phyloP scores from a whole-genome alignment of 306 rosid genomes.

The Trifolium subterraneum region DNA sequence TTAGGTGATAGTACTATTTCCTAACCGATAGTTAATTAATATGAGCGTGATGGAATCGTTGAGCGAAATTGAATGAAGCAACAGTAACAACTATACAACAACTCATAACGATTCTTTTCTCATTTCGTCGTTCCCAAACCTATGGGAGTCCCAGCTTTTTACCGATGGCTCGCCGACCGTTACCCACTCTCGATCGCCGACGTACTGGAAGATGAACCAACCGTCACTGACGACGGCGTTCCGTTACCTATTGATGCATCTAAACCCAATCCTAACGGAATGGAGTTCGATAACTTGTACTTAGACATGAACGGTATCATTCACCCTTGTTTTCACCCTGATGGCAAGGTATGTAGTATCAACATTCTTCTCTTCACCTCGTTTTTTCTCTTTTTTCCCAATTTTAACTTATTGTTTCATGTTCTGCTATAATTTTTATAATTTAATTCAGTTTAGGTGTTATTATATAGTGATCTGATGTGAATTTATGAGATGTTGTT shows the following conservation, averaged over 20 bases:
- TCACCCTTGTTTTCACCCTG: conserved; percentile 98
- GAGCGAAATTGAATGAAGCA: conserved; percentile 8
- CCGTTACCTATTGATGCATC: conserved; percentile 58
- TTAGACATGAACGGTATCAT: conserved; percentile 95
- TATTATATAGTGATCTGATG: not conserved
- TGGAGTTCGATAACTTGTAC: conserved; percentile 91
- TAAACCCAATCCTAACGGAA: conserved; percentile 87
- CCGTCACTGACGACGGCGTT: conserved; percentile 43
- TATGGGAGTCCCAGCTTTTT: conserved; percentile 98
- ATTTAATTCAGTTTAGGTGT: not conserved
- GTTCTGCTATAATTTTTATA: not conserved
- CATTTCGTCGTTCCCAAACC: conserved; percentile 17
- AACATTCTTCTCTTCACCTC: conserved; percentile 3
- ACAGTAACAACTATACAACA: not conserved
- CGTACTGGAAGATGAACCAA: conserved; percentile 75
- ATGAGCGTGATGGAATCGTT: not conserved
- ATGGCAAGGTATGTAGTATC: conserved; percentile 63
- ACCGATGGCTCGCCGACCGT: conserved; percentile 98
- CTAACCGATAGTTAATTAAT: not conserved
- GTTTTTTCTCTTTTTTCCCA: too few species aligned
- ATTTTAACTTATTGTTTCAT: too few species aligned
- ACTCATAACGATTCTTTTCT: not conserved
- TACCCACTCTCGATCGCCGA: conserved; percentile 82
- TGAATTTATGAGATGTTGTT: not conserved
- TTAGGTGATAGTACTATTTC: not conserved